phyloP scores from a whole-genome alignment of 192 early-diverging fungal species.

The Gorgonomyces haynaldii region DNA sequence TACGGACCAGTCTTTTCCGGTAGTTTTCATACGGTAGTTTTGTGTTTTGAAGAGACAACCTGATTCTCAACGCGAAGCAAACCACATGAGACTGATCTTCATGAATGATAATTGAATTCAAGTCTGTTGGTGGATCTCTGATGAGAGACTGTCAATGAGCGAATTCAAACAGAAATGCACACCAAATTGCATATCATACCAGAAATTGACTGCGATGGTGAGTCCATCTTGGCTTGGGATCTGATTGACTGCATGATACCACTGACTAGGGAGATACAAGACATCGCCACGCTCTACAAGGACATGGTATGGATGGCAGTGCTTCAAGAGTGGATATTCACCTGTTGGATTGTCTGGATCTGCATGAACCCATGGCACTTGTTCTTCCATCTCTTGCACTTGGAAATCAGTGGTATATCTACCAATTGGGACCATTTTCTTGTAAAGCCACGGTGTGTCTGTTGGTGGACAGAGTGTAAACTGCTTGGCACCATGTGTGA shows the following conservation, averaged over 20 bases:
- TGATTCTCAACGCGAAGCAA: too few relatives aligned
- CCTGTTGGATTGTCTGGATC: conserved; percentile 8
- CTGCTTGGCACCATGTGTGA: conserved; percentile 30
- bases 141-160: too few relatives aligned
- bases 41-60: too few relatives aligned
- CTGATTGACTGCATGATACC: conserved; percentile 38
- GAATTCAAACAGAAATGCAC: too few relatives aligned
- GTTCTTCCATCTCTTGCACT: neutral
- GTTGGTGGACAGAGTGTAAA: conserved; percentile 34
- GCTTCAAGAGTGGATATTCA: conserved; percentile 1
- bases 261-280: conserved; percentile 36
- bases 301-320: conserved; percentile 10
- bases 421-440: neutral
- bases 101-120: too few relatives aligned
- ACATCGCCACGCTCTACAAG: conserved; percentile 19
- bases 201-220: conserved; percentile 39
- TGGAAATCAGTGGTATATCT: neutral
- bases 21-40: too few relatives aligned
- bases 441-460: conserved; percentile 9
- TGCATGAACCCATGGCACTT: conserved; percentile 4
- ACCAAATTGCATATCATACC: too few relatives aligned
- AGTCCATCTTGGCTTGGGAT: conserved; percentile 8
- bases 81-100: too few relatives aligned
- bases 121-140: too few relatives aligned
- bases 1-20: too few relatives aligned